phyloP scores from a whole-genome alignment of 371 early-diverging fungal species.

The Mucor velutinosus region DNA sequence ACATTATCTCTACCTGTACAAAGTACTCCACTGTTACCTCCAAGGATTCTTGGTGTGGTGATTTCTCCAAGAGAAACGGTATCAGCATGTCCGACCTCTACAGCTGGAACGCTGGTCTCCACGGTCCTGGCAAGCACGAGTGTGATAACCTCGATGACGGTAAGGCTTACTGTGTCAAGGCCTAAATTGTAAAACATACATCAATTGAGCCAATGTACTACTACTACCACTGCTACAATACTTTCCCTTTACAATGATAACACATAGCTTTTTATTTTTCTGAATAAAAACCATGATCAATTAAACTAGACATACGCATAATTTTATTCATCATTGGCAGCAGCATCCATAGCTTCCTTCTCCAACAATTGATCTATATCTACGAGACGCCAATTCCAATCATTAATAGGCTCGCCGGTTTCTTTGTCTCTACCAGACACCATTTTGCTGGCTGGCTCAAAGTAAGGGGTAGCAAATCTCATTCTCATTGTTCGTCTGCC shows the following conservation, averaged over 20 bases:
- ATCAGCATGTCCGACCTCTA: slow-evolving; percentile 26
- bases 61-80: slow-evolving; percentile 29
- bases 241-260: neutral
- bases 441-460: slow-evolving; percentile 56
- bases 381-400: slow-evolving; percentile 60
- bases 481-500: slow-evolving; percentile 53
- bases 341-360: slow-evolving; percentile 45
- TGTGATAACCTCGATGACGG: slow-evolving; percentile 44
- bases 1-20: slow-evolving; percentile 35
- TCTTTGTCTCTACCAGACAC: slow-evolving; percentile 50
- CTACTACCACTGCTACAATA: neutral
- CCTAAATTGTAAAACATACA: slow-evolving; percentile 1
- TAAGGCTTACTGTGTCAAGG: slow-evolving; percentile 37
- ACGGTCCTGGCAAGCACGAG: slow-evolving; percentile 29
- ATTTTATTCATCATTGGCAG: slow-evolving; percentile 9
- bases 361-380: slow-evolving; percentile 64
- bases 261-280: neutral
- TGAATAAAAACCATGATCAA: slow-evolving; percentile 7
- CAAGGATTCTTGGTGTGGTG: slow-evolving; percentile 24
- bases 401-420: slow-evolving; percentile 54
- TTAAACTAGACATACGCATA: neutral
- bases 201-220: neutral
- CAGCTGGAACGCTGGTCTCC: slow-evolving; percentile 36
- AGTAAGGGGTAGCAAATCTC: slow-evolving; percentile 62
- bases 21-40: slow-evolving; percentile 31